Evolutionary conservation across 345 rosid genomes (phyloP), one percentile per base, ranked within the genome.

Genomic region (Acer campestre): DNA sequence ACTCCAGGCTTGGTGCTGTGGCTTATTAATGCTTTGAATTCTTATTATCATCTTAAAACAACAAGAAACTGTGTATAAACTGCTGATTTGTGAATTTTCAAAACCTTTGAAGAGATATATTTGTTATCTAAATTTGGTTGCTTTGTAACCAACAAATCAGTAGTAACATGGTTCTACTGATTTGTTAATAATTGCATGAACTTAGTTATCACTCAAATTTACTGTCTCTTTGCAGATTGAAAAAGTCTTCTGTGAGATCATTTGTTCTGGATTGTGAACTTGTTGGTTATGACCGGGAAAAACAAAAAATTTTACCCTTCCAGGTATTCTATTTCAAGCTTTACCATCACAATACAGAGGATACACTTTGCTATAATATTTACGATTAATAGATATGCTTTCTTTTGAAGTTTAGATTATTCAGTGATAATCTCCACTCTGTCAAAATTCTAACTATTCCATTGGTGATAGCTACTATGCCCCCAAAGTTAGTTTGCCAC

Each of bases 181-280:
- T 27, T 58, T 27, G 31, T 8, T 68, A n/a, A 68, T 27, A 64
- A 61, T 12, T 9, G 23, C 56, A 46, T 71, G 1, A 71, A 59
- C 25, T 75, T 77, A 17, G 67, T 64, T 77, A 53, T 67, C 49
- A 67, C 73, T 82, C 18, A 76, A 80, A 55, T 68, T 75, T 77
- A 42, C 58, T 80, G 51, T 65, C 35, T 72, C 18, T 68, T 13
- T 82, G 82, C 91, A 94, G 99, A 83, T 83, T 90, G 80, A 96
- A 92, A 91, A 96, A 88, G 84, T 70, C 90, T 0, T 83, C 85
- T 29, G 91, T 88, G 64, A 88, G 73, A 71, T 92, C 98, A 59
- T 96, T 96, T 82, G 89, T 94, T 85, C 75, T 94, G 87, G 99
- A 96, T 72, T 91, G 98, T 67, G 99, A 94, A 82, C 81, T 96